Evolutionary conservation across 306 rosid species (phyloP).

Genomic region (Leucaena leucocephala): DNA sequence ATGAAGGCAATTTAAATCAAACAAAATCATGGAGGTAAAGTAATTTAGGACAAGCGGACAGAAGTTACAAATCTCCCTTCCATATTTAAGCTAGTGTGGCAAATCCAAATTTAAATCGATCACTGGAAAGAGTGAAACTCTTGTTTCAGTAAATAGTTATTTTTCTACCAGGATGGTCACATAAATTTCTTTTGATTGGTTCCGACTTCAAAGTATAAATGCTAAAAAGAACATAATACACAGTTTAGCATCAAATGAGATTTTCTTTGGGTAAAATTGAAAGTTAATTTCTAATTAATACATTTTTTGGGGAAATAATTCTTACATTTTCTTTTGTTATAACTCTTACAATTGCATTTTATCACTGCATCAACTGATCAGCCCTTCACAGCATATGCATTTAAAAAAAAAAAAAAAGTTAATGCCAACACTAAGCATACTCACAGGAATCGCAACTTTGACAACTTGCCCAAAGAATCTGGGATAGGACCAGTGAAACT

Average conservation of each 20-base stretch:
- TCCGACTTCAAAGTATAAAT: constrained; percentile 4
- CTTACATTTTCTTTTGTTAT: background rate
- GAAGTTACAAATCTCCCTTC: background rate
- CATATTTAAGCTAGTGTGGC: background rate
- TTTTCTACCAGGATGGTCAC: constrained; percentile 10
- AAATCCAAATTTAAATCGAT: background rate
- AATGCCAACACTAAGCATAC: constrained; percentile 44
- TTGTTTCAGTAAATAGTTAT: constrained; percentile 2
- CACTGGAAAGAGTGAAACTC: background rate
- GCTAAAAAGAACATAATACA: background rate
- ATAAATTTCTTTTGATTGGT: background rate
- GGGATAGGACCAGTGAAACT: constrained; percentile 88
- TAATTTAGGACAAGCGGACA: background rate
- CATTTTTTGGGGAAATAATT: background rate
- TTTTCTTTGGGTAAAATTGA: background rate
- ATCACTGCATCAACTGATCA: background rate
- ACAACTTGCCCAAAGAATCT: constrained; percentile 85
- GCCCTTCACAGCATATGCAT: background rate
- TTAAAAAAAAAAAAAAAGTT: background rate
- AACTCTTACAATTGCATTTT: background rate
- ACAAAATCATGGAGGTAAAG: background rate
- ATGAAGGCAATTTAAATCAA: constrained; percentile 1
- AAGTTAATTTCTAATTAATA: background rate
- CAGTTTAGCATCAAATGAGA: constrained; percentile 1
- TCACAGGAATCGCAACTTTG: constrained; percentile 94